Conservation (phyloP, 2,329 filamentous ascomycete species). For the Coniella lustricola region DNA sequence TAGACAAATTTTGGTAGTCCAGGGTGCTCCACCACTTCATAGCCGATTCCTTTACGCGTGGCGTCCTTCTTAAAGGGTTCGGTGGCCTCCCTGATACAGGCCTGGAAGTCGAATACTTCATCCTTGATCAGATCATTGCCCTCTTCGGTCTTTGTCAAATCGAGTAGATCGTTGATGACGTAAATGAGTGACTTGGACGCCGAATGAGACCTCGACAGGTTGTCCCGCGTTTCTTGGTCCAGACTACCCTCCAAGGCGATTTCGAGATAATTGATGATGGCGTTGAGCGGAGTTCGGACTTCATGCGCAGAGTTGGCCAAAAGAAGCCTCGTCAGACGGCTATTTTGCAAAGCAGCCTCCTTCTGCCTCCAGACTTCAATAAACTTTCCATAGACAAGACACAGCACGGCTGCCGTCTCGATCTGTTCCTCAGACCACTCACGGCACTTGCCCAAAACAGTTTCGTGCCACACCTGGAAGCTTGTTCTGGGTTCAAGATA, state of each 20-base stretch:
- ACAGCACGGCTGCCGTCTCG: constrained; percentile 81
- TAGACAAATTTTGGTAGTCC: constrained; percentile 65
- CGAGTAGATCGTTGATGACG: constrained; percentile 86
- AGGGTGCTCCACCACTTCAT: constrained; percentile 59
- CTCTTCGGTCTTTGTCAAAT: constrained; percentile 82
- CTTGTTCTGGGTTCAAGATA: constrained; percentile 73
- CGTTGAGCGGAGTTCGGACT: constrained; percentile 83
- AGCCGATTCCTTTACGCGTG: constrained; percentile 65
- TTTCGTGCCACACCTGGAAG: constrained; percentile 78
- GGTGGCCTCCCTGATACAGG: constrained; percentile 70
- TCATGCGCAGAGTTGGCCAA: constrained; percentile 88
- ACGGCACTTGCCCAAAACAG: constrained; percentile 70
- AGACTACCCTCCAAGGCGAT: constrained; percentile 78
- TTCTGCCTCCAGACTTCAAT: constrained; percentile 93
- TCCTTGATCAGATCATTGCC: constrained; percentile 73
- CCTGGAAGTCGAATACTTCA: constrained; percentile 66
- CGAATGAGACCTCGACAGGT: constrained; percentile 76
- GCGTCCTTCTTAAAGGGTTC: constrained; percentile 69
- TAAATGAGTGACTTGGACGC: constrained; percentile 90
- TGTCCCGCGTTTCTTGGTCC: constrained; percentile 77
- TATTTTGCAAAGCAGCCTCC: constrained; percentile 74
- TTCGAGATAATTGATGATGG: constrained; percentile 91
- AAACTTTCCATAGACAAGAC: constrained; percentile 81
- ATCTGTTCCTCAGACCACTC: constrained; percentile 88
- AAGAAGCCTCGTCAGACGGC: constrained; percentile 69